A percentile compares a stretch with the other conserved stretches of the same genome.
Evolutionary conservation across 306 rosid genomes (phyloP).

Genomic region (peach (Prunus persica)): DNA sequence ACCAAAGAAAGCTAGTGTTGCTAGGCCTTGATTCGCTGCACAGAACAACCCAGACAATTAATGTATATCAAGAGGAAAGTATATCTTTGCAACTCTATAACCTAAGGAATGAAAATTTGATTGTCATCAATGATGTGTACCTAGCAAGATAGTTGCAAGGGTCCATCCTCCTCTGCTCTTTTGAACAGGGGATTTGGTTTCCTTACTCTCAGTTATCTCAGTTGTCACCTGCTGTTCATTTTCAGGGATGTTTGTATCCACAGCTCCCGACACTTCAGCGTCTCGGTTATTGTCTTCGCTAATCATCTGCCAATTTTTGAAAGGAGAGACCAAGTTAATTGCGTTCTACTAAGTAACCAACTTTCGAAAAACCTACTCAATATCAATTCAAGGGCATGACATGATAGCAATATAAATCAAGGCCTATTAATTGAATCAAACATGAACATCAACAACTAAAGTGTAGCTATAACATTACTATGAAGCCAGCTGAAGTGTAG

Average conservation of each 20-base stretch:
- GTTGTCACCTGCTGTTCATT: background rate
- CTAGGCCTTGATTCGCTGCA: conserved; percentile 34
- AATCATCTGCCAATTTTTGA: conserved; percentile 8
- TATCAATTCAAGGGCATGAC: too few species aligned
- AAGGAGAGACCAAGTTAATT: too few species aligned
- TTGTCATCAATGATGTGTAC: background rate
- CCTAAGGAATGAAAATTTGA: background rate
- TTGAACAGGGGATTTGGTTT: background rate
- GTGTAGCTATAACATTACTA: too few species aligned
- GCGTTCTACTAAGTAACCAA: background rate
- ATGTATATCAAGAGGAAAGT: background rate
- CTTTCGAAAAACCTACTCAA: too few species aligned
- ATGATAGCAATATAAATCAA: too few species aligned
- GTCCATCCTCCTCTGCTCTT: conserved; percentile 34
- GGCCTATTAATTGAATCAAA: background rate
- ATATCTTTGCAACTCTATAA: background rate
- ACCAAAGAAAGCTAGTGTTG: conserved; percentile 35
- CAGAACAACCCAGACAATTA: background rate
- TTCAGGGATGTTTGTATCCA: background rate
- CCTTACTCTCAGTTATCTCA: background rate
- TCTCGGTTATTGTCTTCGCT: background rate
- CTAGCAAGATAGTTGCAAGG: conserved; percentile 19
- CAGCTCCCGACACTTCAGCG: background rate
- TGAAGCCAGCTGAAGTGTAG: background rate
- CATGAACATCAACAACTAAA: background rate